A percentile compares a stretch with the other conserved stretches of the same genome.
Conservation (phyloP, 2,329 filamentous ascomycete species). For the Pyricularia sp. region DNA sequence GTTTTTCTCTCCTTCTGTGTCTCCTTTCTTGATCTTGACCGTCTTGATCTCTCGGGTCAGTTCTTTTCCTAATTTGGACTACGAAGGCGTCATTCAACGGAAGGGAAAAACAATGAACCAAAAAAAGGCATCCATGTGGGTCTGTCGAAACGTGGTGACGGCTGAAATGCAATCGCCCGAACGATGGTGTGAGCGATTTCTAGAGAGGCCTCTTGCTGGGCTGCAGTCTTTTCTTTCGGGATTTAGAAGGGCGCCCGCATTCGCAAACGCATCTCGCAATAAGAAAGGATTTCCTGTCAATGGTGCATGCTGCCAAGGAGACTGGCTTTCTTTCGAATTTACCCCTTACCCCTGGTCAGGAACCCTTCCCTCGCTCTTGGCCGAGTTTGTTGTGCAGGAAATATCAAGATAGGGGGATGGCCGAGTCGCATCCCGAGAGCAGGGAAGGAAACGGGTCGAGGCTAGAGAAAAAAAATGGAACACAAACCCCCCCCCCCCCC, state of each 20-base stretch:
- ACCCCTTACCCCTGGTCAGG: not conserved
- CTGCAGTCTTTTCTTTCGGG: not conserved
- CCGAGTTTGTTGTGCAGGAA: not conserved
- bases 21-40: not conserved
- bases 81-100: not conserved
- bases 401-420: not conserved
- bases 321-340: not conserved
- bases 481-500: too few species aligned
- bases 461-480: not conserved
- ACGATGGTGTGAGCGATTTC: not conserved
- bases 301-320: not conserved
- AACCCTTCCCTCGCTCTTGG: not conserved
- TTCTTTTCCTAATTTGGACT: not conserved
- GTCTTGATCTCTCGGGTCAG: not conserved
- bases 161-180: not conserved
- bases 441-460: not conserved
- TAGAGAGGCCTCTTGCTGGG: not conserved
- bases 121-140: not conserved
- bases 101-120: not conserved
- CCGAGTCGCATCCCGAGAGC: not conserved
- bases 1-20: too few species aligned
- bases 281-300: too few species aligned
- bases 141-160: not conserved
- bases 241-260: not conserved
- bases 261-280: not conserved